Conservation (phyloP, 2,329 filamentous ascomycete species). For the Fusarium kyushuense region DNA sequence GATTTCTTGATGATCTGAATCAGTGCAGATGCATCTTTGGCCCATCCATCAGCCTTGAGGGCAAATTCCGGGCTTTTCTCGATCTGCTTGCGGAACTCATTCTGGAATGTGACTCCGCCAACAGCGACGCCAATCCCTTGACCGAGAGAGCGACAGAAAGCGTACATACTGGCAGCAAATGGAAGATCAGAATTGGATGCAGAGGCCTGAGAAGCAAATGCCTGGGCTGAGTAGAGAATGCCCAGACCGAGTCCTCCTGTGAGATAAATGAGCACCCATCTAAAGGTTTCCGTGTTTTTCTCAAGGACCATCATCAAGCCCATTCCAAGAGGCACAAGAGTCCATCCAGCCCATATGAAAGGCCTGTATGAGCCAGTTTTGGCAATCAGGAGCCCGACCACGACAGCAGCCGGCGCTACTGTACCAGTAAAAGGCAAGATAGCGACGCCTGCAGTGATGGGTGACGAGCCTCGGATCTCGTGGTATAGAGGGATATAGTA, state of each 20-base stretch:
- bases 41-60: conserved; percentile 57
- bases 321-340: conserved; percentile 67
- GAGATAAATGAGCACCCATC: conserved; percentile 73
- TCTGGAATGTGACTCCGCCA: conserved; percentile 77
- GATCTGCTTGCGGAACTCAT: conserved; percentile 67
- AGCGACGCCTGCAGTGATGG: conserved; percentile 58
- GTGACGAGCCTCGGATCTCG: conserved; percentile 39
- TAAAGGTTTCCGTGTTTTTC: conserved; percentile 61
- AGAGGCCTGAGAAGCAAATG: conserved; percentile 70
- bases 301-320: conserved; percentile 66
- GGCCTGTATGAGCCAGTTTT: conserved; percentile 70
- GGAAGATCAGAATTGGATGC: conserved; percentile 56
- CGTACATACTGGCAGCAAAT: conserved; percentile 71
- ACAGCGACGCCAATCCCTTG: conserved; percentile 75
- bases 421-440: conserved; percentile 71
- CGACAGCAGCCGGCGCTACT: conserved; percentile 69
- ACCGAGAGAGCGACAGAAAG: conserved; percentile 70
- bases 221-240: conserved; percentile 72
- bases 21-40: conserved; percentile 68
- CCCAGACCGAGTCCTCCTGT: conserved; percentile 71
- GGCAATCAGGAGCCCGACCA: conserved; percentile 67
- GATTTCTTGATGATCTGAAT: conserved; percentile 61
- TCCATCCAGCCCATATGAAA: conserved; percentile 72
- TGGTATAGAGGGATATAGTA: conserved; percentile 44
- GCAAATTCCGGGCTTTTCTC: conserved; percentile 61